Evolutionary conservation across 257 asterid species (phyloP), one percentile per base, ranked within the genome.

Genomic region (Nicotiana knightiana): DNA sequence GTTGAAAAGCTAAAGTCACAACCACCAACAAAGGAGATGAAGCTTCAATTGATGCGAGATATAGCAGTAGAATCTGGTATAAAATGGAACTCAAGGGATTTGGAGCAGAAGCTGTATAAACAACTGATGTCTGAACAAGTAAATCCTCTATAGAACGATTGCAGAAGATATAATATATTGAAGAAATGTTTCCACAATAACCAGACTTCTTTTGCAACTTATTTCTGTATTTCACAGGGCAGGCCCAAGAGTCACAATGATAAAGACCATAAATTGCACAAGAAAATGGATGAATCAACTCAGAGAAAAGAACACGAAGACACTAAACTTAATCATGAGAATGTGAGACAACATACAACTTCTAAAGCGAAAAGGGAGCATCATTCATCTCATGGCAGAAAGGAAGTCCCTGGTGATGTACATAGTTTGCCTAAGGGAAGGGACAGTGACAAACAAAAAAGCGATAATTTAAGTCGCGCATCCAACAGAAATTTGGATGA

Each of bases 21-120:
- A 2, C 87, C 67, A 68, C 94, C 94, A 11, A 83, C 90, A 5
- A 91, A 88, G 67, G 97, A 91, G 5, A 33, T 26, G 88, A 93
- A 91, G 89, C 85, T 96, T 84, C 92, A 88, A 86, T 61, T 93
- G 83, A 82, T 93, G 91, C 92, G 83, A 83, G 92, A 86, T 5
- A 88, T 96, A 81, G 94, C 97, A 59, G 82, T 80, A 26, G 98
- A 93, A 85, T 85, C 83, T 9, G 91, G 90, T 70, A 30, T 93
- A 11, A 86, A 89, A 9, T 93, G 96, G 97, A 82, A 86, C 57
- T 84, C 93, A 16, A 89, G 90, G 87, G 88, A 89, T 79, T 86
- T 93, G 82, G 96, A 90, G 86, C 90, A 90, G 76, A 86, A 91
- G 82, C 89, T 89, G 18, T 85, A 55, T 30, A 89, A 82, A 3